These are phyloP conservation scores for Scedosporium dehoogii DNA, from an alignment of 2,329 filamentous ascomycete genomes.

Conservation along the genomic window DNA sequence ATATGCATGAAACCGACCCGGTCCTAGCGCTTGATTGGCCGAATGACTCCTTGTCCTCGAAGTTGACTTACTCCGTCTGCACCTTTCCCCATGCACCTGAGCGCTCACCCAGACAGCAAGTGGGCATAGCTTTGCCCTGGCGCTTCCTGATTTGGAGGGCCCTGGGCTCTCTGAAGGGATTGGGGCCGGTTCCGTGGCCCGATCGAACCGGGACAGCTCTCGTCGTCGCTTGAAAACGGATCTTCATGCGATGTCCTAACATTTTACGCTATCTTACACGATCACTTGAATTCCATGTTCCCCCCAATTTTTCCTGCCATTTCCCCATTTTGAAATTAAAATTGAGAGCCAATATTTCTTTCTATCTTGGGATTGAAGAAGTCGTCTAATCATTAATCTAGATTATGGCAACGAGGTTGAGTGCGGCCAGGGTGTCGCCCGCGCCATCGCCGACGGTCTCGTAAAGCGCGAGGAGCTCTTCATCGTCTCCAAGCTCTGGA, in stretches of 20 bases:
- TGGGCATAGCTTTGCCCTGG: background rate
- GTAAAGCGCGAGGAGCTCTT: conserved; percentile 69
- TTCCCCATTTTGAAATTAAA: background rate
- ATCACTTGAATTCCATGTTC: no score
- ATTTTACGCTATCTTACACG: no score
- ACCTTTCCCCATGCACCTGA: background rate
- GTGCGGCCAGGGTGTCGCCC: conserved; percentile 64
- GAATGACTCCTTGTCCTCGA: background rate
- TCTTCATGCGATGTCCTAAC: no score
- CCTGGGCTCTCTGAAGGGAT: background rate
- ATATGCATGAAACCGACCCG: background rate
- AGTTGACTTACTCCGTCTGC: background rate
- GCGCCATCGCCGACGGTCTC: conserved; percentile 66
- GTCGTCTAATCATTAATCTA: conserved; percentile 19
- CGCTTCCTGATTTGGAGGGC: background rate
- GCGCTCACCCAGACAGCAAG: background rate
- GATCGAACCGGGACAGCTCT: no score
- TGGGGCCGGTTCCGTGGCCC: background rate
- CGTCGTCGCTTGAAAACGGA: no score
- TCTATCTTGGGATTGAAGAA: background rate
- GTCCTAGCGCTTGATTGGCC: background rate
- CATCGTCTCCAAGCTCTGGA: conserved; percentile 90
- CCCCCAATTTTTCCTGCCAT: background rate
- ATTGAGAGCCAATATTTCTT: background rate
- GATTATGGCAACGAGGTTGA: conserved; percentile 81